A percentile compares a stretch with the other conserved stretches of the same genome.
These are phyloP conservation scores for Fraxinus xanthoxyloides DNA, from an alignment of 305 asterid genomes.

Conservation along the genomic window DNA sequence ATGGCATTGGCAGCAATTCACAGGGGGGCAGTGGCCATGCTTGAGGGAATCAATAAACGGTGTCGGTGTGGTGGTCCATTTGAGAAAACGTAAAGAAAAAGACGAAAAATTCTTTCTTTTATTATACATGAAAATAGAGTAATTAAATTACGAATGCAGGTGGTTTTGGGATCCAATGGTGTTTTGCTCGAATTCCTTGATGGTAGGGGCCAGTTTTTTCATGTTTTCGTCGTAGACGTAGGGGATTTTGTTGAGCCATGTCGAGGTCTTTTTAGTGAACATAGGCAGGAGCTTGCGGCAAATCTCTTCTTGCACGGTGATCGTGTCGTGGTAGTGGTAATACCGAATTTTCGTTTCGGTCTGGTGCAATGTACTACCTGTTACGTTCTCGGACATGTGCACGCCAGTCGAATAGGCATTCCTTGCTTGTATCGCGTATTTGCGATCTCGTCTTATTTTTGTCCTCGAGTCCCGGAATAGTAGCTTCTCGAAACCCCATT, in stretches of 20 bases:
- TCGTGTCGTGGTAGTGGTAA: conserved; percentile 69
- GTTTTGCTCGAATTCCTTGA: conserved; percentile 54
- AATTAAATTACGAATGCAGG: conserved; percentile 1
- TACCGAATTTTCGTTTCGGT: conserved; percentile 58
- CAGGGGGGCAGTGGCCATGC: not conserved
- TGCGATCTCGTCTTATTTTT: conserved; percentile 56
- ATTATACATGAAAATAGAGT: not conserved
- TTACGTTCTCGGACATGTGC: conserved; percentile 71
- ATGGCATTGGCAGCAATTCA: not conserved
- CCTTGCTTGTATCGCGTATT: conserved; percentile 62
- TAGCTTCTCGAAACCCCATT: conserved; percentile 73
- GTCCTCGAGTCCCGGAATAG: conserved; percentile 49
- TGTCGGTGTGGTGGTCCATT: not conserved
- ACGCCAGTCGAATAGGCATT: conserved; percentile 67
- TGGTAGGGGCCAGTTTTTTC: conserved; percentile 40
- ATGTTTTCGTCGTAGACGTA: conserved; percentile 53
- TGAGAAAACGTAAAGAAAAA: not conserved
- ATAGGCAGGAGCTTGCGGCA: conserved; percentile 53
- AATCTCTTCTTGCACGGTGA: conserved; percentile 59
- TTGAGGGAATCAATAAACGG: not conserved
- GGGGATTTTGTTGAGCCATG: conserved; percentile 55
- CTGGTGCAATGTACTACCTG: conserved; percentile 53
- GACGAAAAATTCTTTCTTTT: not conserved
- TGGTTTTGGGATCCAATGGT: conserved; percentile 33
- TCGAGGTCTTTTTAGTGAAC: conserved; percentile 40